Evolutionary conservation across 352 stramenopile species (phyloP).

Genomic region (Phytophthora chlamydospora): DNA sequence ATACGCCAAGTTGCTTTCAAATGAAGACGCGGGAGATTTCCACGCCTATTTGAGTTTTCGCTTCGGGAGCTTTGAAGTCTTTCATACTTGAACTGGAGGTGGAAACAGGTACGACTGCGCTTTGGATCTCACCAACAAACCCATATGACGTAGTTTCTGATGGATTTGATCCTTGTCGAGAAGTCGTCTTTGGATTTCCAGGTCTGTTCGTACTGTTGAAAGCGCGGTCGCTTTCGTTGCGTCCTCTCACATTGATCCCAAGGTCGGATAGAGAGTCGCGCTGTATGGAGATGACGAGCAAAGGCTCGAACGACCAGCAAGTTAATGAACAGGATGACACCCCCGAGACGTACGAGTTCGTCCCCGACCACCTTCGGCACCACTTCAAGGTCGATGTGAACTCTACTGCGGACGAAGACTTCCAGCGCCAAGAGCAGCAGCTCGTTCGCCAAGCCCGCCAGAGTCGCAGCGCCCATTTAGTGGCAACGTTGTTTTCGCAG

Average conservation of each 20-base stretch:
- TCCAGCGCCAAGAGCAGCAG: conserved; percentile 10
- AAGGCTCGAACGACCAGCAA: conserved; percentile 1
- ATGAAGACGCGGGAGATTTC: conserved; percentile 7
- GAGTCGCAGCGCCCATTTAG: conserved; percentile 58
- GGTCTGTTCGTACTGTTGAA: too few relatives aligned
- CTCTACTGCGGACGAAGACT: conserved; percentile 14
- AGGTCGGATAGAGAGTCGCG: conserved; percentile 12
- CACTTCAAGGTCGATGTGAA: conserved; percentile 49
- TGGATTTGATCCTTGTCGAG: too few relatives aligned
- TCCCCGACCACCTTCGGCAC: conserved; percentile 50
- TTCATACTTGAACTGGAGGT: too few relatives aligned
- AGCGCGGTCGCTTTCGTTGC: too few relatives aligned
- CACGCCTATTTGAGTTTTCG: conserved; percentile 1
- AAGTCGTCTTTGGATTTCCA: too few relatives aligned
- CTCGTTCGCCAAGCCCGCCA: conserved; percentile 47
- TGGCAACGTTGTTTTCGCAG: conserved; percentile 34
- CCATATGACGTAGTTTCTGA: too few relatives aligned
- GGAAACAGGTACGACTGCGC: too few relatives aligned
- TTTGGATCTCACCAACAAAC: too few relatives aligned
- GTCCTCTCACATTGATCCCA: too few relatives aligned
- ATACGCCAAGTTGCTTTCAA: too few relatives aligned
- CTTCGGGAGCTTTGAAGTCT: too few relatives aligned
- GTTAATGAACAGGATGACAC: conserved; percentile 12
- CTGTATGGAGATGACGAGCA: conserved; percentile 9
- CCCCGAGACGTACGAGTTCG: conserved; percentile 43